Conservation (phyloP, 169 alveolate species). For the Babesia caballi region DNA sequence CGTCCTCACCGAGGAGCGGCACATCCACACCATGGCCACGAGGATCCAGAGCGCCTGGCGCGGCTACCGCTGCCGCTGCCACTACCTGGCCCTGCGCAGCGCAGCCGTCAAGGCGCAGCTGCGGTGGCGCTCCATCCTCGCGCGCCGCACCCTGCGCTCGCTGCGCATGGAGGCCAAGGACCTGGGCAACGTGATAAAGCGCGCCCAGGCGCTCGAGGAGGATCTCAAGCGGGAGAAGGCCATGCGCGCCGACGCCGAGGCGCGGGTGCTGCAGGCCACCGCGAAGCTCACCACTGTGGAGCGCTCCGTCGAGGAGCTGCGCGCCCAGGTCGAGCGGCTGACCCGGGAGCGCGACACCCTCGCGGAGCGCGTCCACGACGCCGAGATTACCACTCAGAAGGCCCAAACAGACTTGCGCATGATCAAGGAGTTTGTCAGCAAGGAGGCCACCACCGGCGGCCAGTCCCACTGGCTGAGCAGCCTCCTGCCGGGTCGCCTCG, state of each 20-base stretch:
- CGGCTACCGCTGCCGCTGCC: conserved; percentile 55
- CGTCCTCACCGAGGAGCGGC: conserved; percentile 38
- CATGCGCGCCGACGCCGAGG: conserved; percentile 75
- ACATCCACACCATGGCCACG: conserved; percentile 61
- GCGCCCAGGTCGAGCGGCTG: conserved; percentile 56
- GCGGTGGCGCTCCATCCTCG: conserved; percentile 75
- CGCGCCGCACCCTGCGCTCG: conserved; percentile 75
- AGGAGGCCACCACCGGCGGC: conserved; percentile 34
- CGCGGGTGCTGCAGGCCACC: conserved; percentile 69
- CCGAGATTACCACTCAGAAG: conserved; percentile 39
- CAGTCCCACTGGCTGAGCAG: conserved; percentile 1
- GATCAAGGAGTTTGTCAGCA: conserved; percentile 63
- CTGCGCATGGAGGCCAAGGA: conserved; percentile 78
- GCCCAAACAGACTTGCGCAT: conserved; percentile 52
- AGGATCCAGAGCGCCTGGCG: conserved; percentile 77
- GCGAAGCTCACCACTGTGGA: conserved; percentile 69
- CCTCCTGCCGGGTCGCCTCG: not conserved
- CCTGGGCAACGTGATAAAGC: conserved; percentile 68
- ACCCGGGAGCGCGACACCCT: conserved; percentile 35
- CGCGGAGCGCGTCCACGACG: conserved; percentile 20
- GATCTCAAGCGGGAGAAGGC: conserved; percentile 71
- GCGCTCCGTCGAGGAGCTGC: conserved; percentile 60
- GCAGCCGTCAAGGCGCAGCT: conserved; percentile 72
- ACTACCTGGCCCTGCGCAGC: conserved; percentile 50
- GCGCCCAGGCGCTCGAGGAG: conserved; percentile 66